phyloP scores from a whole-genome alignment of 2,329 filamentous ascomycete species.

The Fusarium multiceps region DNA sequence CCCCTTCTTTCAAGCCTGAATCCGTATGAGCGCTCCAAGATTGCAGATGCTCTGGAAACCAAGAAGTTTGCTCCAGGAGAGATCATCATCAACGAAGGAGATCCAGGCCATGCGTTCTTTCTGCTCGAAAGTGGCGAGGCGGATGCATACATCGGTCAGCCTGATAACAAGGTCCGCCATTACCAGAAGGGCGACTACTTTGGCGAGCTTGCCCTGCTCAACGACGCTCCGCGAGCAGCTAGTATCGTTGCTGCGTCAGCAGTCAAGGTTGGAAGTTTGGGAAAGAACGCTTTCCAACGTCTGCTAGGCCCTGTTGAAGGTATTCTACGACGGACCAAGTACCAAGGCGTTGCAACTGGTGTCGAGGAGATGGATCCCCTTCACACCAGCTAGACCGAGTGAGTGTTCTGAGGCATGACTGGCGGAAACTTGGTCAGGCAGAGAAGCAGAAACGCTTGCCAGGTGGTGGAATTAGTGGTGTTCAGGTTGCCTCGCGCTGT shows the following conservation, averaged over 20 bases:
- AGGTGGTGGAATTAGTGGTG: conserved; percentile 15
- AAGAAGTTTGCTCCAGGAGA: conserved; percentile 83
- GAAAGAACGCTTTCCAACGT: conserved; percentile 94
- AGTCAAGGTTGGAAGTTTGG: conserved; percentile 91
- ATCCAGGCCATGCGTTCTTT: conserved; percentile 91
- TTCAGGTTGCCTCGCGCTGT: conserved; percentile 26
- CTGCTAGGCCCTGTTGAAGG: conserved; percentile 92
- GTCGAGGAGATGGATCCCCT: conserved; percentile 77
- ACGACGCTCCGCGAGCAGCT: conserved; percentile 92
- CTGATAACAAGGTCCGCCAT: conserved; percentile 75
- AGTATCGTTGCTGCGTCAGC: conserved; percentile 86
- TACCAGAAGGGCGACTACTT: conserved; percentile 97
- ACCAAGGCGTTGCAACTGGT: conserved; percentile 68
- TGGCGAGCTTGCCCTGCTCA: conserved; percentile 91
- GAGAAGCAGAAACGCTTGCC: conserved; percentile 4
- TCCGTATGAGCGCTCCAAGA: conserved; percentile 94
- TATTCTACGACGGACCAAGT: conserved; percentile 86
- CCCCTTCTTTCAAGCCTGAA: conserved; percentile 85
- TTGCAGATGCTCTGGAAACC: conserved; percentile 94
- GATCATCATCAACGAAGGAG: conserved; percentile 91
- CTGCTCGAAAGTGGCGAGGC: conserved; percentile 89
- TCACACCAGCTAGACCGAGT: conserved; percentile 51
- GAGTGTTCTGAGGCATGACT: neutral
- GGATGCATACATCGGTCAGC: conserved; percentile 83
- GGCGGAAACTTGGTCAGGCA: neutral